Evolutionary conservation across 2,329 filamentous ascomycete species (phyloP).

Genomic region (Thielaviopsis musarum): DNA sequence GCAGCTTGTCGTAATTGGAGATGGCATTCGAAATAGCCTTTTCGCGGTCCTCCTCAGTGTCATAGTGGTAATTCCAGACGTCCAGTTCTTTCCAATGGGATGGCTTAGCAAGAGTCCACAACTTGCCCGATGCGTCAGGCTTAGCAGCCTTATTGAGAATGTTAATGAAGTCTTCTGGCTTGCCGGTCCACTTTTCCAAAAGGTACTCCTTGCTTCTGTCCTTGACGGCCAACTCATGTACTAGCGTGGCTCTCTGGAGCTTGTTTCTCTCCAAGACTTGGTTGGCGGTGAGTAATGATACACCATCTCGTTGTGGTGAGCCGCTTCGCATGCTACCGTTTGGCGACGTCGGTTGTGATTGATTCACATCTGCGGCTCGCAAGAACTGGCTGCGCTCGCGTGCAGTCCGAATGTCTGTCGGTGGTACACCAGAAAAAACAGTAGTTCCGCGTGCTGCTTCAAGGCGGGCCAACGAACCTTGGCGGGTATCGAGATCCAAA

Average conservation of each 20-base stretch:
- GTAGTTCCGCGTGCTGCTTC: slow-evolving; percentile 23
- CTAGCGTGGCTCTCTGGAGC: slow-evolving; percentile 34
- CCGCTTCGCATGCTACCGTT: slow-evolving; percentile 33
- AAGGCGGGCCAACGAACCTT: slow-evolving; percentile 26
- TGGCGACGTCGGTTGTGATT: slow-evolving; percentile 36
- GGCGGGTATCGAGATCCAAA: slow-evolving; percentile 33
- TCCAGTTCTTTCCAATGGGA: slow-evolving; percentile 46
- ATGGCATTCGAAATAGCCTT: slow-evolving; percentile 44
- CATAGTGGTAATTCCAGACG: slow-evolving; percentile 44
- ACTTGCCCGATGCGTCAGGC: slow-evolving; percentile 29
- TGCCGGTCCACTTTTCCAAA: slow-evolving; percentile 31
- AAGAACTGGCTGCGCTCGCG: slow-evolving; percentile 4
- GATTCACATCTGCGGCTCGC: slow-evolving; percentile 18
- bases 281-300: slow-evolving; percentile 32
- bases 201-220: slow-evolving; percentile 35
- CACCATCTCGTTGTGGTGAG: slow-evolving; percentile 36
- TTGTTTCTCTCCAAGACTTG: slow-evolving; percentile 36
- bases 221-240: slow-evolving; percentile 42
- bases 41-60: slow-evolving; percentile 36
- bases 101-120: slow-evolving; percentile 36
- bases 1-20: slow-evolving; percentile 40
- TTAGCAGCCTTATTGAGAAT: slow-evolving; percentile 43
- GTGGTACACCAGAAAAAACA: slow-evolving; percentile 8
- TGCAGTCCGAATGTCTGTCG: slow-evolving; percentile 13
- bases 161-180: slow-evolving; percentile 34